These are phyloP conservation scores for Tuber umbilicatum DNA, from an alignment of 495 filamentous ascomycete species.

Conservation along the genomic window DNA sequence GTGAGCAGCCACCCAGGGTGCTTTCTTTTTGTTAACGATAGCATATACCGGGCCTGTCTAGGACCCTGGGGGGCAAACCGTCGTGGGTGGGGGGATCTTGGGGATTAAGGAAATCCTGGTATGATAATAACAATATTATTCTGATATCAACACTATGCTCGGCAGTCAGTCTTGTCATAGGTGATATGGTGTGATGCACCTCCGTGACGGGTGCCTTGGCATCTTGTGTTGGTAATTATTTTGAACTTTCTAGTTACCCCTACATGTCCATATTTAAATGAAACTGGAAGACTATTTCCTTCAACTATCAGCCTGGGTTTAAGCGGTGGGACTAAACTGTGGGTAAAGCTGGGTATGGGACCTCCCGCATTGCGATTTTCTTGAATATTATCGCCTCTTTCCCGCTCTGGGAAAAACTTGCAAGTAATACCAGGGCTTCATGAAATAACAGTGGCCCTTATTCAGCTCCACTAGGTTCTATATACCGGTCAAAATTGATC, in stretches of 20 bases:
- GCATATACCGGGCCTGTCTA: background rate
- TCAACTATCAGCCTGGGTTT: background rate
- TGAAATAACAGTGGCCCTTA: background rate
- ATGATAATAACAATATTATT: too few relatives aligned
- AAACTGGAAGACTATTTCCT: background rate
- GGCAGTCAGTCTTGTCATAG: background rate
- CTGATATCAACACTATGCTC: background rate
- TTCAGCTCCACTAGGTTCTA: background rate
- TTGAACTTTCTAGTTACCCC: background rate
- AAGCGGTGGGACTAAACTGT: background rate
- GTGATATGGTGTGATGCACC: too few relatives aligned
- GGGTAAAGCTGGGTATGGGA: too few relatives aligned
- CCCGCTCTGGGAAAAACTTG: background rate
- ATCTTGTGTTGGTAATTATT: background rate
- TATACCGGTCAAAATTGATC: background rate
- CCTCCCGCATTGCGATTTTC: background rate
- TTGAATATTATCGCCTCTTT: background rate
- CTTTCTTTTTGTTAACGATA: too few relatives aligned
- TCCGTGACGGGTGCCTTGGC: background rate
- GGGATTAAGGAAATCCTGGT: too few relatives aligned
- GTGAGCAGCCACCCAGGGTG: too few relatives aligned
- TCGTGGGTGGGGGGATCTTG: too few relatives aligned
- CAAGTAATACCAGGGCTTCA: background rate
- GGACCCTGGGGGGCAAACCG: too few relatives aligned
- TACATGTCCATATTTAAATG: background rate